A percentile compares a stretch with the other conserved stretches of the same genome.
phyloP scores from a whole-genome alignment of 306 rosid genomes.

The Medicago lupulina region DNA sequence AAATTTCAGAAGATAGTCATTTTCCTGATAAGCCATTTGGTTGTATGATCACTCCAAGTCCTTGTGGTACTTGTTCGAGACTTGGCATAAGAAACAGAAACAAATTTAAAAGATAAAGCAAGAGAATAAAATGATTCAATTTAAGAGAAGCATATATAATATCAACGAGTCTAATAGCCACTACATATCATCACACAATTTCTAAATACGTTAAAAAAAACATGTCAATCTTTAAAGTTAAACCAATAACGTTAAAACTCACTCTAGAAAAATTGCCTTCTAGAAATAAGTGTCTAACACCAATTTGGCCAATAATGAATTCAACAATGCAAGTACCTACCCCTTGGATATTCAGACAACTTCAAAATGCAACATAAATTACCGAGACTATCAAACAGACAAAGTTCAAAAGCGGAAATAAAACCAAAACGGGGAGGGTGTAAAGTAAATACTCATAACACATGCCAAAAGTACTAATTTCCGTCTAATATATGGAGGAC shows the following conservation, averaged over 20 bases:
- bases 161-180: constrained; percentile 2
- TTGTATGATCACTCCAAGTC: too few relatives aligned
- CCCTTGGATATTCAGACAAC: constrained; percentile 42
- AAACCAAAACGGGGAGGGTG: not conserved
- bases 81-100: too few relatives aligned
- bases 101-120: not conserved
- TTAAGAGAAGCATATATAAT: not conserved
- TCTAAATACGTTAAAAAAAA: not conserved
- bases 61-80: too few relatives aligned
- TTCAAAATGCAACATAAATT: constrained; percentile 42
- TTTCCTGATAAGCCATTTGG: too few relatives aligned
- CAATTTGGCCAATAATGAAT: constrained; percentile 42
- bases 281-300: constrained; percentile 43
- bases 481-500: constrained; percentile 40
- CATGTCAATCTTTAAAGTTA: not conserved
- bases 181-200: not conserved
- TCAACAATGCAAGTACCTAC: constrained; percentile 47
- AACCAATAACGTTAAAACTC: not conserved
- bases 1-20: not conserved
- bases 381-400: constrained; percentile 48
- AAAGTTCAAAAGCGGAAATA: constrained; percentile 24
- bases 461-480: constrained; percentile 45
- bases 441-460: constrained; percentile 42
- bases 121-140: not conserved
- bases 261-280: constrained; percentile 31